Conservation (phyloP, 352 stramenopile genomes). For the Globisporangium acanthophoron region DNA sequence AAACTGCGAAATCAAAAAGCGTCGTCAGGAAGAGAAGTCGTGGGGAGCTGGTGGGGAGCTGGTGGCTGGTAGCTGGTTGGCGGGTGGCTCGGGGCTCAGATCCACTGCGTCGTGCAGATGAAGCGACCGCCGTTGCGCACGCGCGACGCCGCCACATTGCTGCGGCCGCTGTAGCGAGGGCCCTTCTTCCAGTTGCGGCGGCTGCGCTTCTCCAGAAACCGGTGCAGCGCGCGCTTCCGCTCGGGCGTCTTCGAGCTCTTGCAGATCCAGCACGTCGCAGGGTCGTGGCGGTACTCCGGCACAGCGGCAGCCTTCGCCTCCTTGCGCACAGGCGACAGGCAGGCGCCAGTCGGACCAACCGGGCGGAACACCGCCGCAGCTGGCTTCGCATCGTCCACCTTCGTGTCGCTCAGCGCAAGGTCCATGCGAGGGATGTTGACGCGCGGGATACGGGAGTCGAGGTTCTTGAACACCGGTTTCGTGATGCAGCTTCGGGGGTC, state of each 20-base stretch:
- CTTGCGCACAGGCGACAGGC: conserved; percentile 45
- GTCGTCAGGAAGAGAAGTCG: neutral
- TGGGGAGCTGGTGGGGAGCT: neutral
- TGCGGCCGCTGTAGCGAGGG: conserved; percentile 73
- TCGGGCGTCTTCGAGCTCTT: conserved; percentile 79
- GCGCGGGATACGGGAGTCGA: conserved; percentile 71
- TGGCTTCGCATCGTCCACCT: conserved; percentile 16
- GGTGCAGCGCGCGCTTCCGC: conserved; percentile 78
- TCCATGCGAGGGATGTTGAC: conserved; percentile 71
- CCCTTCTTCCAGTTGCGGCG: conserved; percentile 82
- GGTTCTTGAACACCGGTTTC: conserved; percentile 67
- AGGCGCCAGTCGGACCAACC: conserved; percentile 7
- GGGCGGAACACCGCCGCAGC: neutral
- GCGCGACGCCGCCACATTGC: conserved; percentile 71
- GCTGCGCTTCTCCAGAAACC: conserved; percentile 76
- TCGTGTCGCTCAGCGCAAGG: conserved; percentile 32
- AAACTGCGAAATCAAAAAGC: conserved; percentile 5
- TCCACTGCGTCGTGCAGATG: conserved; percentile 76
- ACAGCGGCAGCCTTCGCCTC: conserved; percentile 30
- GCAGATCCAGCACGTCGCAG: conserved; percentile 83
- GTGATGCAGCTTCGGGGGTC: conserved; percentile 76
- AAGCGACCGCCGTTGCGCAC: conserved; percentile 81
- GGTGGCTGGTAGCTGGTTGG: neutral
- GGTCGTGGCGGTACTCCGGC: conserved; percentile 58
- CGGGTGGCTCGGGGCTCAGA: conserved; percentile 25